phyloP scores from a whole-genome alignment of 192 early-diverging fungal genomes.

The Mortierella hygrophila region DNA sequence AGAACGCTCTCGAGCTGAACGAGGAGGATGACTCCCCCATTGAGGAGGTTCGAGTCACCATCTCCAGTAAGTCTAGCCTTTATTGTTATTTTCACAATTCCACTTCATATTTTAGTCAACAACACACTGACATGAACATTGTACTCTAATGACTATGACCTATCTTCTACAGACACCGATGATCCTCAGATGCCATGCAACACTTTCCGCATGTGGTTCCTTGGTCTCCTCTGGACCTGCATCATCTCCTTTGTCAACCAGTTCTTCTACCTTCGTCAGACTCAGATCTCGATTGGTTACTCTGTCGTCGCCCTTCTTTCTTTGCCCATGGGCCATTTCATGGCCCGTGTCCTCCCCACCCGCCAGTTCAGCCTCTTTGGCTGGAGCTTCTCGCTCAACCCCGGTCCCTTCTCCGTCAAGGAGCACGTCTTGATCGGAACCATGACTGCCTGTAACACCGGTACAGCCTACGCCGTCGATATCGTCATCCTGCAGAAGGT shows the following conservation, averaged over 20 bases:
- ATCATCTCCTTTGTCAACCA: conserved; percentile 63
- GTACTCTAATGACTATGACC: background rate
- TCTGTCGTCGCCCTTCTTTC: conserved; percentile 64
- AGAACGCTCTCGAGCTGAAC: background rate
- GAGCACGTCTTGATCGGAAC: conserved; percentile 64
- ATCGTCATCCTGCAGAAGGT: conserved; percentile 60
- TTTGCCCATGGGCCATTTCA: conserved; percentile 61
- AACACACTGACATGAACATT: background rate
- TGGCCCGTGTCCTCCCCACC: conserved; percentile 60
- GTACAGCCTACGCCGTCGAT: conserved; percentile 60
- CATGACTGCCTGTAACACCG: conserved; percentile 36
- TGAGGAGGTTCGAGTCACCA: conserved; percentile 53
- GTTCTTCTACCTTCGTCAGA: conserved; percentile 65
- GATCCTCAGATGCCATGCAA: conserved; percentile 61
- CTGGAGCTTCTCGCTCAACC: conserved; percentile 61
- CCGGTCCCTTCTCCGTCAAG: conserved; percentile 74
- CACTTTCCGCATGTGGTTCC: conserved; percentile 66
- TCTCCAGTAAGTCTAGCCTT: conserved; percentile 31
- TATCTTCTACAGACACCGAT: conserved; percentile 52
- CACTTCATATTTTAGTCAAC: background rate
- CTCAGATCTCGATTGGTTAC: conserved; percentile 55
- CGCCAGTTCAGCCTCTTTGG: conserved; percentile 63
- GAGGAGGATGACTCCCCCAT: conserved; percentile 55
- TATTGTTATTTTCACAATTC: background rate
- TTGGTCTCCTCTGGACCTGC: conserved; percentile 57